Conservation (phyloP, 352 stramenopile genomes). For the Thalassiosira oceanica region DNA sequence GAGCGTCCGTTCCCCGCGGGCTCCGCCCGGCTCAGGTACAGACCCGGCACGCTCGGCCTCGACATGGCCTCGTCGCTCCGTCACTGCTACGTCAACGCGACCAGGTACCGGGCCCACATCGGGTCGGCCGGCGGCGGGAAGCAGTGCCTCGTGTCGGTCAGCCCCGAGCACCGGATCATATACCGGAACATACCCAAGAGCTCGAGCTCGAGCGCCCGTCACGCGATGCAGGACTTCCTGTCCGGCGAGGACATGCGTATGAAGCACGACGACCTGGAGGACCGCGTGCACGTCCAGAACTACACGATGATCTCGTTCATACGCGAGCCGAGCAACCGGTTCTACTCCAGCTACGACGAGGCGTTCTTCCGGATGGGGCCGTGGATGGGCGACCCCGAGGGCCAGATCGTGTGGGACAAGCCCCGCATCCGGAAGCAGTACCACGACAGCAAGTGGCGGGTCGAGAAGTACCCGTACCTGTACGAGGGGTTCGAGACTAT, state of each 20-base stretch:
- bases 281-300: conserved; percentile 16
- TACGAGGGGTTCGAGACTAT: conserved; percentile 33
- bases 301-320: conserved; percentile 50
- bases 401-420: conserved; percentile 17
- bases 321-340: conserved; percentile 39
- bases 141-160: conserved; percentile 17
- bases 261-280: conserved; percentile 16
- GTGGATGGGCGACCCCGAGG: conserved; percentile 28
- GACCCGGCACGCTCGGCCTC: conserved; percentile 28
- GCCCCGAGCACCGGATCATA: conserved; percentile 42
- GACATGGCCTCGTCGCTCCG: conserved; percentile 15
- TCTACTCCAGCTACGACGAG: conserved; percentile 53
- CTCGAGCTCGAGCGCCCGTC: conserved; percentile 25
- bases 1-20: conserved; percentile 19
- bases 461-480: conserved; percentile 43
- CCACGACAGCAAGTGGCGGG: conserved; percentile 27
- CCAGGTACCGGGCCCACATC: conserved; percentile 28
- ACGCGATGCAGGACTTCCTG: conserved; percentile 40
- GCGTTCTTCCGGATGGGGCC: conserved; percentile 38
- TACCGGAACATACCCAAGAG: conserved; percentile 43
- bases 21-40: conserved; percentile 24
- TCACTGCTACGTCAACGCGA: conserved; percentile 37
- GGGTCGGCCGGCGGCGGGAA: not conserved
- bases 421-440: conserved; percentile 16
- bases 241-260: conserved; percentile 26